Base-by-base conservation (phyloP, 257 asterid species). In the Apocynum venetum region DNA sequence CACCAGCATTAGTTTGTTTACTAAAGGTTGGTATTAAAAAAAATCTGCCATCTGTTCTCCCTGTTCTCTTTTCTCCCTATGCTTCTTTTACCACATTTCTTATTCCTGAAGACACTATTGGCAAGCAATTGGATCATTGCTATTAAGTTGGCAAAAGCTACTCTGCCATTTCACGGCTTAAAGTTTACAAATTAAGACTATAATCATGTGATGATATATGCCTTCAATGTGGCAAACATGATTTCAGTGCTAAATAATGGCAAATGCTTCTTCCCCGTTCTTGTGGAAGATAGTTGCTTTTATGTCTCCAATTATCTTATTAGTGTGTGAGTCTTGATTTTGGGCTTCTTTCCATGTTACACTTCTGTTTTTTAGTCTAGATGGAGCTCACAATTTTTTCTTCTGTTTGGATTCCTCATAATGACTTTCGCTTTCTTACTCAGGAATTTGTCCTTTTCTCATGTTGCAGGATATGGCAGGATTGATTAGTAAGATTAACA, bases 381-480 rank as follows among this genome's bases (percentile, higher is more conserved):
- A 48, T 36, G 13, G 46, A 20, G 40, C 12, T 43, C 17, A 53
- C 60, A 60, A 36, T 68, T n/a, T 69, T 49, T 49, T 69, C 10
- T 9, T 20, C 25, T 49, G 66, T 60, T 5, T 19, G 44, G n/a
- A 14, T 69, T 55, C 57, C 70, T 68, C 7, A 8, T 53, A 41
- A 47, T 47, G 48, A 17, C 38, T 48, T 17, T 10, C 8, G 38
- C 17, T 15, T 17, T 35, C 13, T 51, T 5, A 7, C 31, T 72
- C 14, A 35, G 61, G 63, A 14, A 56, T 13, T 40, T 79, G 25
- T 69, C n/a, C 52, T 67, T 13, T 13, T 49, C 19, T 77, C 63
- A 43, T 86, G 80, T 85, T 88, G 71, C 87, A 96, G 99, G 98
- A 96, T 86, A 96, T 96, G 99, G 99, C 97, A 14, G 98, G 99